Conservation (phyloP, 2,329 filamentous ascomycete species). For the Knoxdaviesia capensis region DNA sequence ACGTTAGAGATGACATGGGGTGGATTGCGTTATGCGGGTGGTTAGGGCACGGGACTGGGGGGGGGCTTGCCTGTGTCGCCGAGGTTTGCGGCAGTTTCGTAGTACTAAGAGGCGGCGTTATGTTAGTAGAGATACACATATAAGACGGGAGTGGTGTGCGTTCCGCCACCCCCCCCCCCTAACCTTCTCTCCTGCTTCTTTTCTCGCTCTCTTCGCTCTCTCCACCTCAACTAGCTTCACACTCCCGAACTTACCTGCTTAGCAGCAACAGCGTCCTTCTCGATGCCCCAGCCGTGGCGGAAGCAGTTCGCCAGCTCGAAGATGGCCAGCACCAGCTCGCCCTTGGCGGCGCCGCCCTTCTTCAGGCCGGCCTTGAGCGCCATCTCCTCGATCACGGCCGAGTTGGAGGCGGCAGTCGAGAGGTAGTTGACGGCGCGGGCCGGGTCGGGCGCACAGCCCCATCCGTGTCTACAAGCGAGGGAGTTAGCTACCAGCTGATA, state of each 20-base stretch:
- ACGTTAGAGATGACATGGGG: too few relatives aligned
- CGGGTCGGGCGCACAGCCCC: slow-evolving; percentile 63
- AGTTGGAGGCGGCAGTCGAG: slow-evolving; percentile 74
- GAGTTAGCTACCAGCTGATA: background rate
- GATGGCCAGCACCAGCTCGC: slow-evolving; percentile 87
- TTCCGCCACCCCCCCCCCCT: too few relatives aligned
- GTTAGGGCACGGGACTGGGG: too few relatives aligned
- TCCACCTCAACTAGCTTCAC: background rate
- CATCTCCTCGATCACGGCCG: slow-evolving; percentile 66
- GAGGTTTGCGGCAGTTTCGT: slow-evolving; percentile 90
- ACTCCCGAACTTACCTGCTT: slow-evolving; percentile 33
- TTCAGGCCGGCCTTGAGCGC: slow-evolving; percentile 75
- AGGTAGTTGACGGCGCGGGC: slow-evolving; percentile 64
- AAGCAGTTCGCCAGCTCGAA: slow-evolving; percentile 90
- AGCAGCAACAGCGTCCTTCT: slow-evolving; percentile 69
- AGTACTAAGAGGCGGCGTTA: slow-evolving; percentile 43
- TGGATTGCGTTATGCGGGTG: too few relatives aligned
- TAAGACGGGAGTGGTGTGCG: too few relatives aligned
- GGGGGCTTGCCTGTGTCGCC: slow-evolving; percentile 52
- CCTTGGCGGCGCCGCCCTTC: slow-evolving; percentile 86
- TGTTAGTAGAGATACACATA: slow-evolving; percentile 5
- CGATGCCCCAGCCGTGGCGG: slow-evolving; percentile 83
- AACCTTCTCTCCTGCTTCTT: slow-evolving; percentile 5
- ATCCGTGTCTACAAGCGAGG: slow-evolving; percentile 50
- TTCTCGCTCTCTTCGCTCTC: slow-evolving; percentile 5